Base-by-base conservation (phyloP, 1,284 basidiomycete species). In the Tilletia walkeri region DNA sequence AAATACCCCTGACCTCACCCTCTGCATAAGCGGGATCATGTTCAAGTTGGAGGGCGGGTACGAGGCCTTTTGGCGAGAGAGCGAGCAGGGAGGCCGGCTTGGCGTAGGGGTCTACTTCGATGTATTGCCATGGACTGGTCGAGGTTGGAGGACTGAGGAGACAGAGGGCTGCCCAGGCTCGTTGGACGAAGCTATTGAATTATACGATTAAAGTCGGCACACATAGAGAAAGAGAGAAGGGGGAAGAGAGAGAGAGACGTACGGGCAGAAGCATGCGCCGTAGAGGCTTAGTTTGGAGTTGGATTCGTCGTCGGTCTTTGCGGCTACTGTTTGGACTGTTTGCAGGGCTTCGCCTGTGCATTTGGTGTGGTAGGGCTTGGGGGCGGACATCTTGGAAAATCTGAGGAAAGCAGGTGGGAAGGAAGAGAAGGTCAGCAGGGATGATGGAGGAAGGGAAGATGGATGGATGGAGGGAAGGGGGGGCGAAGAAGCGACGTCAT, bases 21-120 rank as follows among this genome's bases (percentile, higher is more conserved):
- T n/a, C n/a, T 36, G 67, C 9, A 16, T 63, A 18, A 18, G 20
- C 59, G 7, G 3, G 9, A 24, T 54, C 24, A 10, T 84, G 80
- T 73, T 88, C 85, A 67, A 92, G 84, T 77, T 86, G 87, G 48
- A 92, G 80, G 0, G 87, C 91, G 0, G 91, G 91, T 0, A 93
- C 91, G 1, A 92, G 86, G 0, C 92, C 91, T 79, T 91, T 92
- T 0, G 91, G 90, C 24, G 90, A 92, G 18, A 92, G 86, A 67
- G 91, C 89, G 12, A 93, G 85, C n/a, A 93, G 86, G 47, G 90
- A 90, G 67, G 88, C 84, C 0, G 92, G 90, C 78, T 92, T 93
- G 84, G 89, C 88, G 86, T 92, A 92, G 1, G 91, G 90, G 82
- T 92, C 90, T 38, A 92, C 90, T 83, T 92, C 90, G 77, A 72